Evolutionary conservation across 441 rosid species (phyloP).

Genomic region (Isatis lusitanica): DNA sequence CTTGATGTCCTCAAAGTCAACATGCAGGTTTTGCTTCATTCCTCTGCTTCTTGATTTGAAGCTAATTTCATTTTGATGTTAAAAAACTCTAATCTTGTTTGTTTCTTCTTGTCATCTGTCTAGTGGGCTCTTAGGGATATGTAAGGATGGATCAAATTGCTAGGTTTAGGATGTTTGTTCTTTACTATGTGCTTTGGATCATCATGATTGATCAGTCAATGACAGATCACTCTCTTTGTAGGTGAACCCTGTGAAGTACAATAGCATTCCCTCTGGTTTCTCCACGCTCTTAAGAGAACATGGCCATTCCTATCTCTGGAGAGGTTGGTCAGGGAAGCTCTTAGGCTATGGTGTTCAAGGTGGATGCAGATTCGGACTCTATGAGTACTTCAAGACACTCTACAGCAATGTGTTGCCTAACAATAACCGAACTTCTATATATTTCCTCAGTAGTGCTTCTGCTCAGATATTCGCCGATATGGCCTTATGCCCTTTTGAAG

Average conservation of each 20-base stretch:
- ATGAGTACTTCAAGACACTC: conserved; percentile 69
- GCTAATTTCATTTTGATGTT: not conserved
- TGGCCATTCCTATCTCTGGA: conserved; percentile 70
- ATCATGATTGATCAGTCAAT: not conserved
- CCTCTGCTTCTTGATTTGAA: conserved; percentile 1
- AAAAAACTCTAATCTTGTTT: not conserved
- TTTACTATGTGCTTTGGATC: conserved; percentile 3
- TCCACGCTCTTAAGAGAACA: conserved; percentile 59
- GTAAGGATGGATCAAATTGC: conserved; percentile 11
- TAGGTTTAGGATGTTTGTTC: conserved; percentile 9
- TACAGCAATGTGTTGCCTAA: conserved; percentile 58
- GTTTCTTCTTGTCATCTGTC: not conserved
- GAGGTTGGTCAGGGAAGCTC: conserved; percentile 79
- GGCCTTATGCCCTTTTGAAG: conserved; percentile 79
- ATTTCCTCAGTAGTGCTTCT: conserved; percentile 78
- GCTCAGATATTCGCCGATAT: conserved; percentile 75
- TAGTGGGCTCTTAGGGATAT: not conserved
- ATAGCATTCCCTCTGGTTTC: conserved; percentile 57
- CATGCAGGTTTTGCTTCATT: conserved; percentile 55
- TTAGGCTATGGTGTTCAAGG: conserved; percentile 82
- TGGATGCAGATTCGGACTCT: conserved; percentile 73
- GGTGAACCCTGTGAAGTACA: conserved; percentile 70
- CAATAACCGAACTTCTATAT: conserved; percentile 51
- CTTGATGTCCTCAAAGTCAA: conserved; percentile 79
- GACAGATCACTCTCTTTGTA: conserved; percentile 26